Evolutionary conservation across 2,329 filamentous ascomycete genomes (phyloP), one percentile per base, ranked within the genome.

Genomic region (Periglandula ipomoeae): DNA sequence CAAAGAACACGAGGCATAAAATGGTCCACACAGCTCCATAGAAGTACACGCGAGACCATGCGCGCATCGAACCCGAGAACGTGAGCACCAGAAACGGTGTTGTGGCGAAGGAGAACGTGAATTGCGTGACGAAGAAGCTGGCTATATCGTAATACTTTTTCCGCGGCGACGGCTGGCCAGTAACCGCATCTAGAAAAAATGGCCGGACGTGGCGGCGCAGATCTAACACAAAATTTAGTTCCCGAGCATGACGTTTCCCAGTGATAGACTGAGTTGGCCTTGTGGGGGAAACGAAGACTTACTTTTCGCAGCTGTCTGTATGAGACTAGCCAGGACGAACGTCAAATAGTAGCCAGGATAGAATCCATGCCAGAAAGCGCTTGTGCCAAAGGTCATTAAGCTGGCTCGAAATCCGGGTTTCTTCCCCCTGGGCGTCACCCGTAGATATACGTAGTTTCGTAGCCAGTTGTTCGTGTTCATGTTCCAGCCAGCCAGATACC

Each of bases 381-480:
- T 95, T 19, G 93, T 97, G 6, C 82, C 79, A 64, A 98, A 98
- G 0, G 93, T 98, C 30, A 89, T 89, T 71, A 98, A 71, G 60
- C 87, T 97, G 45, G 93, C 93, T 51, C 90, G 79, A 72, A 98
- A 98, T 1, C 93, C 93, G 9, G 93, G 93, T 66, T 97, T 98
- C 74, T 89, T 93, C 47, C 93, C 93, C 58, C 87, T 86, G 0
- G 93, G 93, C 0, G 93, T 98, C 3, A 98, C 93, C 22, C 93
- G 84, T 43, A 98, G 76, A 63, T 97, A 98, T 57, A 98, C 77
- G 62, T 96, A 98, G 66, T 97, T 95, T 42, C 90, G 81, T 52
- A 98, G 72, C 93, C 93, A 98, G 60, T 88, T 82, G 65, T 96
- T 98, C 11, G 93, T 98, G 68, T 97, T 97, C 72, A 96, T 95